phyloP scores from a whole-genome alignment of 345 rosid genomes.

The Populus alba region DNA sequence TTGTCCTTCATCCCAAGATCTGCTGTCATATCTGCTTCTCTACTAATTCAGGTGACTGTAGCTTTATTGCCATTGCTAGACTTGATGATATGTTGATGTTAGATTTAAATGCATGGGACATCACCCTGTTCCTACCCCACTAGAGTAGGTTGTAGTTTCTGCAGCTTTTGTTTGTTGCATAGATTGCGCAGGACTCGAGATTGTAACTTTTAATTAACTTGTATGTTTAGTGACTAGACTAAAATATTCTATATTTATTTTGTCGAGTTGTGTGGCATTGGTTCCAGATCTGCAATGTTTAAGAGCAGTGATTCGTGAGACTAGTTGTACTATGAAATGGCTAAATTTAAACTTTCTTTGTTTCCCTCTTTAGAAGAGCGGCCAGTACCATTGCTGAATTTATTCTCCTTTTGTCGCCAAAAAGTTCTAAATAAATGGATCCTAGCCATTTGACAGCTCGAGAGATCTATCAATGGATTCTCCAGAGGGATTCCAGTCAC shows the following conservation, averaged over 20 bases:
- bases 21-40: constrained; percentile 7
- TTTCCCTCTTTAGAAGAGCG: no score
- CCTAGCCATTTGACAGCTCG: not conserved
- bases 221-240: constrained; percentile 18
- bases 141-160: constrained; percentile 25
- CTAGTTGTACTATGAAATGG: not conserved
- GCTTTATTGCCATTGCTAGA: constrained; percentile 28
- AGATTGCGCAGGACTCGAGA: constrained; percentile 29
- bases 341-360: not conserved
- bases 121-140: constrained; percentile 7
- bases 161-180: constrained; percentile 16
- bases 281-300: not conserved
- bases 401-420: not conserved
- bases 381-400: not conserved
- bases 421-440: not conserved
- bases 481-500: not conserved
- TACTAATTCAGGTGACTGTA: constrained; percentile 30
- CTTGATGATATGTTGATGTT: constrained; percentile 17
- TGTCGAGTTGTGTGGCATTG: not conserved
- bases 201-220: constrained; percentile 15
- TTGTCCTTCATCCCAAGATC: constrained; percentile 3
- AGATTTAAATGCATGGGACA: constrained; percentile 20
- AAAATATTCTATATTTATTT: not conserved
- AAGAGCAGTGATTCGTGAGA: not conserved
- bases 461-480: not conserved